phyloP scores from a whole-genome alignment of 1,139 yeast genomes.

The Blastobotrys aristatus region DNA sequence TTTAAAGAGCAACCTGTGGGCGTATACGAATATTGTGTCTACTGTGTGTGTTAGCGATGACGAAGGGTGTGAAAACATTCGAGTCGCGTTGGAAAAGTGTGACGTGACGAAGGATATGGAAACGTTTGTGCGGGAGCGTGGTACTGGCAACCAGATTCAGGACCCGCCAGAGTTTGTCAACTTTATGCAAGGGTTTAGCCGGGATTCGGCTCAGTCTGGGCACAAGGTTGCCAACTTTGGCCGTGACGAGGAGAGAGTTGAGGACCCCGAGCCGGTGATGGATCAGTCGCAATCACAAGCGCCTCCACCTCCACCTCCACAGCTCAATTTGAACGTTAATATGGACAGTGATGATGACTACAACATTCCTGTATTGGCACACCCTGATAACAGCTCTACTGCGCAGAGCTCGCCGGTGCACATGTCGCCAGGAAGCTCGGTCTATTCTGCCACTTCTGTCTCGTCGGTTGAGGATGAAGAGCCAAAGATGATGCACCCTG shows the following conservation, averaged over 20 bases:
- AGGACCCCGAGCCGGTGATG: background rate
- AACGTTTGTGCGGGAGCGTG: constrained; percentile 49
- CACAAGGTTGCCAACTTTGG: constrained; percentile 29
- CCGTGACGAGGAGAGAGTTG: constrained; percentile 17
- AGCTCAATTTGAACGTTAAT: constrained; percentile 6
- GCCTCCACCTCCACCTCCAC: constrained; percentile 10
- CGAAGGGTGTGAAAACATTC: constrained; percentile 63
- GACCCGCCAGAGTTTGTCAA: constrained; percentile 53
- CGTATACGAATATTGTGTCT: constrained; percentile 71
- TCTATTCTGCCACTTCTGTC: constrained; percentile 30
- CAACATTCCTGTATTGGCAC: constrained; percentile 19
- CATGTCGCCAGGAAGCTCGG: constrained; percentile 30
- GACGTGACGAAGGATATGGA: constrained; percentile 58
- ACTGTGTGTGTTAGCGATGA: constrained; percentile 76
- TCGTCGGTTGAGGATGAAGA: constrained; percentile 23
- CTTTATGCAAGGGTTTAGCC: constrained; percentile 41
- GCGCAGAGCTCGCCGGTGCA: constrained; percentile 30
- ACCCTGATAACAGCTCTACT: constrained; percentile 18
- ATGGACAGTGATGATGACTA: constrained; percentile 12
- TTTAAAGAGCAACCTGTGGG: constrained; percentile 74
- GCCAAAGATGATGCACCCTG: background rate
- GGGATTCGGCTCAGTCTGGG: constrained; percentile 19
- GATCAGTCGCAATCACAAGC: constrained; percentile 1
- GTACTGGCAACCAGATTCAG: constrained; percentile 62
- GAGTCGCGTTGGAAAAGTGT: constrained; percentile 64